Evolutionary conservation across 1,284 basidiomycete genomes (phyloP), one percentile per base, ranked within the genome.

Genomic region (Sporisorium iseilematis-ciliati): DNA sequence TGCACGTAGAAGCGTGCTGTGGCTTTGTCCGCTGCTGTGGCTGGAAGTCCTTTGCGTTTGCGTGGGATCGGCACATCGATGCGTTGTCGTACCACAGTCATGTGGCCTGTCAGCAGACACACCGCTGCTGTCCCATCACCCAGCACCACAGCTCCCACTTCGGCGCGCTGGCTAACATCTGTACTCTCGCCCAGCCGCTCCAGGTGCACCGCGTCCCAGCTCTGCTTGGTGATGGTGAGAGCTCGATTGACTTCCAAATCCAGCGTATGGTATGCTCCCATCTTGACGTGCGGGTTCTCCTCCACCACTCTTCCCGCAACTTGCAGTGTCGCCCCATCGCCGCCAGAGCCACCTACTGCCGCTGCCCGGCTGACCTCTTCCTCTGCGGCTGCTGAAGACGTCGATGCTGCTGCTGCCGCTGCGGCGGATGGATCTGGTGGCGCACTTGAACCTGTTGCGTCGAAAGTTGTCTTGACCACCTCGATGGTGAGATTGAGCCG

Each of bases 221-320:
- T 78, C 26, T 89, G 88, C 86, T 99, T 99, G 82, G 93, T 92
- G 76, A 99, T 92, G 45, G 94, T 90, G 62, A 99, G 90, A 82
- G 95, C 91, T n/a, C 95, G 89, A 85, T 97, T 93, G 5, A 90
- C 88, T 85, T 99, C 97, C 46, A 99, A 88, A 82, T 98, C 96
- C 31, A 99, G 88, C 0, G 97, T 99, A 84, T 99, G 97, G 85
- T 91, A 96, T 20, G 96, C 94, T 4, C 96, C 95, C 84, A 98
- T 89, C 85, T 93, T 93, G 62, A 98, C 97, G 84, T 95, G 91
- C 35, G 89, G 89, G 81, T 97, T 98, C 87, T 98, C 96, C 55
- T 90, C 89, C n/a, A 90, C 90, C 20, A 99, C 94, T 67, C 90
- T 90, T 4, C 97, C 97, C 11, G 93, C 90, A 60, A 99, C 91